A percentile compares a stretch with the other conserved stretches of the same genome.
phyloP scores from a whole-genome alignment of 495 filamentous ascomycete species.

The Aspergillus ostianus region DNA sequence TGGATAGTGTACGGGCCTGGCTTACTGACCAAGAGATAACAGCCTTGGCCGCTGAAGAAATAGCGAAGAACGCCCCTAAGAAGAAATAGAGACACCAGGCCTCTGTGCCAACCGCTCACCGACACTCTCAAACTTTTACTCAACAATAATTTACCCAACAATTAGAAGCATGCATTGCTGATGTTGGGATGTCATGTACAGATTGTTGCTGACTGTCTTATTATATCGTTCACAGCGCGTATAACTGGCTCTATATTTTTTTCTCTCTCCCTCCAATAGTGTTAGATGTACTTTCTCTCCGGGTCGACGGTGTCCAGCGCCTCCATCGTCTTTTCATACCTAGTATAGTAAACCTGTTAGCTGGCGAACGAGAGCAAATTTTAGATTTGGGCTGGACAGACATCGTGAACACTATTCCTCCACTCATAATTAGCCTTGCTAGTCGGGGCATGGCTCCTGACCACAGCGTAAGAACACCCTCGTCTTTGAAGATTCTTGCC shows the following conservation, averaged over 20 bases:
- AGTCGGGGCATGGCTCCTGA: conserved; percentile 85
- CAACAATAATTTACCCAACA: too few species aligned
- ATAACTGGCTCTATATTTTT: neutral
- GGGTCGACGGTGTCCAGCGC: conserved; percentile 79
- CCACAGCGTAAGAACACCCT: conserved; percentile 91
- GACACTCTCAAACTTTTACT: neutral
- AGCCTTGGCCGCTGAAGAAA: conserved; percentile 54
- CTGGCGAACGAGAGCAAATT: neutral
- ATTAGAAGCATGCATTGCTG: neutral
- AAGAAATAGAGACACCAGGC: neutral
- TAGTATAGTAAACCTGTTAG: conserved; percentile 28
- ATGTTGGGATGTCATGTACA: neutral
- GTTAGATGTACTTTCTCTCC: conserved; percentile 75
- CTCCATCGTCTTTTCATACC: conserved; percentile 97
- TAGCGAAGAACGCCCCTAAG: conserved; percentile 17
- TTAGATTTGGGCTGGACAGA: conserved; percentile 32
- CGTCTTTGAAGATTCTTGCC: conserved; percentile 77
- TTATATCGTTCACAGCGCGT: neutral
- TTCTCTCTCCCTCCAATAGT: conserved; percentile 7
- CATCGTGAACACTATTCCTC: conserved; percentile 98
- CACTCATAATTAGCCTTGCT: conserved; percentile 80
- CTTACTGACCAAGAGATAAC: conserved; percentile 74
- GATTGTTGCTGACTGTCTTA: neutral
- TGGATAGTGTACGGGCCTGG: conserved; percentile 81
- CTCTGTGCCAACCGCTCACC: neutral